Conservation (phyloP, 768 basidiomycete genomes). For the Brasilioporus rufonigricans region DNA sequence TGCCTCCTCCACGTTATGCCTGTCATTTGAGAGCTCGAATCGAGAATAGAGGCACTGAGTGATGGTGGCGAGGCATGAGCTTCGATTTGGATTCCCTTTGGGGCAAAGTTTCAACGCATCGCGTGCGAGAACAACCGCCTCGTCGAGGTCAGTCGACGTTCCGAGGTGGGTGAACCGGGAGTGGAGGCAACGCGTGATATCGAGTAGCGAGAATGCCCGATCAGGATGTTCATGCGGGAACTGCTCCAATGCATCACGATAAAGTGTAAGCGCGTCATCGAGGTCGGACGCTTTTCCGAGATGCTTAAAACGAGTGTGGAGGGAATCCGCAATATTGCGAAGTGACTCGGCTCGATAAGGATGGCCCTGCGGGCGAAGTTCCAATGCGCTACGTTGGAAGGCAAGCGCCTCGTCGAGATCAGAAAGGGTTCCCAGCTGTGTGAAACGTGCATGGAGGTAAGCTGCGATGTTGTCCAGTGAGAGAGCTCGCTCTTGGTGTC, state of each 20-base stretch:
- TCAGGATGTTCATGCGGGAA: neutral
- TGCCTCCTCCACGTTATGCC: neutral
- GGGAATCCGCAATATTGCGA: neutral
- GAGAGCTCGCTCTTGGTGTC: neutral
- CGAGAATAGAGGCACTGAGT: neutral
- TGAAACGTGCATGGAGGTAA: neutral
- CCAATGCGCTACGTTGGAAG: neutral
- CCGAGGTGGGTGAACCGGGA: neutral
- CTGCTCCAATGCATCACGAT: neutral
- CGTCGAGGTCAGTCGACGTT: neutral
- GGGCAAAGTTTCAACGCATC: neutral
- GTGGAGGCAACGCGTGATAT: neutral
- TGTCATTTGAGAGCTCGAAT: neutral
- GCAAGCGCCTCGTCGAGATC: neutral
- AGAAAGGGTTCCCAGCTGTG: neutral
- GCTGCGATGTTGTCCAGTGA: neutral
- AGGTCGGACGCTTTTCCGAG: neutral
- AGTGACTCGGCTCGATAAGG: neutral
- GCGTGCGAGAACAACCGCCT: neutral
- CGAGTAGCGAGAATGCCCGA: neutral
- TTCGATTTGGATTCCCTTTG: neutral
- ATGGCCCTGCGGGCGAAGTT: neutral
- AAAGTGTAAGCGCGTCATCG: neutral
- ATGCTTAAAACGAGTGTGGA: neutral
- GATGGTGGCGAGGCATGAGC: neutral